A percentile compares a stretch with the other conserved stretches of the same genome.
Conservation (phyloP, 257 asterid species). For the Petunia secreta region DNA sequence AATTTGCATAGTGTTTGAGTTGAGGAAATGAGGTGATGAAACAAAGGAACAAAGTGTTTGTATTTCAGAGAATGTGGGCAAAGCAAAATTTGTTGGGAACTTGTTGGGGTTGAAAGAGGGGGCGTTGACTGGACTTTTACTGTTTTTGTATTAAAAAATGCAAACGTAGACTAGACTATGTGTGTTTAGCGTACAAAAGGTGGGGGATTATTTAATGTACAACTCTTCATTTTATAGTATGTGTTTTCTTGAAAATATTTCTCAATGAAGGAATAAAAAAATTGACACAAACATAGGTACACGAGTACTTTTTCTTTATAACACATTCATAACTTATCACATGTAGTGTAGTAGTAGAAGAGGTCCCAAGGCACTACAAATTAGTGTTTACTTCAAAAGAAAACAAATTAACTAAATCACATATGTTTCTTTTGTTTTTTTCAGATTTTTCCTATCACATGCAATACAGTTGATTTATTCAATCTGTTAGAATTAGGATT, state of each 20-base stretch:
- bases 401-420: no score
- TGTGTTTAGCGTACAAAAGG: neutral
- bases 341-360: no score
- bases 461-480: no score
- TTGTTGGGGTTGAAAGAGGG: neutral
- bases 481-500: no score
- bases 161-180: conserved; percentile 17
- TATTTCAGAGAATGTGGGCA: neutral
- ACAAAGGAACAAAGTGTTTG: neutral
- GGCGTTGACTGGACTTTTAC: conserved; percentile 27
- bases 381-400: no score
- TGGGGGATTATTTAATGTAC: neutral
- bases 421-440: no score
- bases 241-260: neutral
- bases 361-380: no score
- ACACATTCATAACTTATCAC: no score
- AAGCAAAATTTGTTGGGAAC: neutral
- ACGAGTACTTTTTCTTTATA: neutral
- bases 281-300: neutral
- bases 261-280: neutral
- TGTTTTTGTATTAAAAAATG: neutral
- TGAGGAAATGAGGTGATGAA: neutral
- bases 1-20: neutral
- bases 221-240: neutral
- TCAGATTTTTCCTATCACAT: no score